These are phyloP conservation scores for Vishniacozyma victoriae DNA, from an alignment of 768 basidiomycete genomes.

Conservation along the genomic window DNA sequence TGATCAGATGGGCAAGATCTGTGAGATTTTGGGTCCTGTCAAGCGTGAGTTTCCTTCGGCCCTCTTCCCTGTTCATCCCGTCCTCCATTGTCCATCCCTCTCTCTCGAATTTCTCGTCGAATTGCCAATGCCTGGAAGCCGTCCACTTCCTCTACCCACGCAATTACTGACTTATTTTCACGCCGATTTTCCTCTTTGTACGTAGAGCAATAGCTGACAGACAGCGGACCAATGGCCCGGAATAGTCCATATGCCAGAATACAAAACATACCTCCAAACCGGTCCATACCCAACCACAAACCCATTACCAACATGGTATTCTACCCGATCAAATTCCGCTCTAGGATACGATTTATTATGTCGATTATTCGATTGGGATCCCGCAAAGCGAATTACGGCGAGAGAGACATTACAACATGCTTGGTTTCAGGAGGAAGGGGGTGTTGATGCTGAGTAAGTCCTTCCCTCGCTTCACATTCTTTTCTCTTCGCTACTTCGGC, in stretches of 20 bases:
- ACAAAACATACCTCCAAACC: slow-evolving; percentile 47
- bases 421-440: slow-evolving; percentile 90
- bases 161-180: too few relatives aligned
- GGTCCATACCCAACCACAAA: slow-evolving; percentile 53
- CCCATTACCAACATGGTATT: slow-evolving; percentile 65
- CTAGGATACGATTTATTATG: slow-evolving; percentile 77
- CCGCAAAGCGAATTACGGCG: slow-evolving; percentile 76
- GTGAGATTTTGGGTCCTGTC: slow-evolving; percentile 87
- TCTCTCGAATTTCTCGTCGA: background rate
- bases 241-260: slow-evolving; percentile 79
- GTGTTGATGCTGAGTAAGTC: slow-evolving; percentile 75
- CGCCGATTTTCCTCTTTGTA: too few relatives aligned
- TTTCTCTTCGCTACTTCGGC: background rate
- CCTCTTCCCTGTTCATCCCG: slow-evolving; percentile 1
- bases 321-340: slow-evolving; percentile 33
- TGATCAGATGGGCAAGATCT: slow-evolving; percentile 92
- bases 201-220: background rate
- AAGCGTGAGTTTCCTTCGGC: slow-evolving; percentile 55
- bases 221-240: slow-evolving; percentile 83
- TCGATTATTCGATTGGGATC: slow-evolving; percentile 82
- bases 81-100: background rate
- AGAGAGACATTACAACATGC: slow-evolving; percentile 71
- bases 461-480: background rate
- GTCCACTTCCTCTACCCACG: too few relatives aligned
- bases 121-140: too few relatives aligned